A percentile compares a stretch with the other conserved stretches of the same genome.
phyloP scores from a whole-genome alignment of 2,329 filamentous ascomycete genomes.

The Cladophialophora exuberans region DNA sequence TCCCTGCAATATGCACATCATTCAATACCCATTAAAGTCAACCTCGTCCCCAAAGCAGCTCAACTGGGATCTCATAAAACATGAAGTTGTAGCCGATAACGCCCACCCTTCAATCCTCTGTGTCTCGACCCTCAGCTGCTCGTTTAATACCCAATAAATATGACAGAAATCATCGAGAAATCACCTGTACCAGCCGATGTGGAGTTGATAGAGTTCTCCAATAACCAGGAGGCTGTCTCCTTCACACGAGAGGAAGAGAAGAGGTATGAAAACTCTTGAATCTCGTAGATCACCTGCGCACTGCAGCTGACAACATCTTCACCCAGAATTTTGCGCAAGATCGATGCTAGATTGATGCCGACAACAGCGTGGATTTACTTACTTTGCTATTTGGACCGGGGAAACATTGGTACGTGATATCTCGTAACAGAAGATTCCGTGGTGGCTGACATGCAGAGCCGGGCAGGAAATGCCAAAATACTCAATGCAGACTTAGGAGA shows the following conservation, averaged over 20 bases:
- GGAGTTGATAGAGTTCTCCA: neutral
- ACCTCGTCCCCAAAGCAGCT: no score
- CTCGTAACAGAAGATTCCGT: neutral
- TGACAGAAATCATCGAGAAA: neutral
- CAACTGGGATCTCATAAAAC: no score
- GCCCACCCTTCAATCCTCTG: no score
- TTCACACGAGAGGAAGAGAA: slow-evolving; percentile 1
- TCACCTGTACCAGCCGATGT: neutral
- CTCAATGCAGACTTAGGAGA: slow-evolving; percentile 43
- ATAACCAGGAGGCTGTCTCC: neutral
- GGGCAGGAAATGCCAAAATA: slow-evolving; percentile 42
- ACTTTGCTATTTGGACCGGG: slow-evolving; percentile 39
- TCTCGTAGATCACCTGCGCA: neutral
- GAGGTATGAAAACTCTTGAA: neutral
- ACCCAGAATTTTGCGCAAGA: slow-evolving; percentile 1
- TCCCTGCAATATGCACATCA: no score
- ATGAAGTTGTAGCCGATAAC: no score
- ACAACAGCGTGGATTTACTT: slow-evolving; percentile 34
- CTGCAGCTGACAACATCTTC: neutral
- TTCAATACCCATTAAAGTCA: no score
- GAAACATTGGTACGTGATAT: slow-evolving; percentile 36
- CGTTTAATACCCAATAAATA: no score
- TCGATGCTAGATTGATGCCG: slow-evolving; percentile 10
- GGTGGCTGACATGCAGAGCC: slow-evolving; percentile 30
- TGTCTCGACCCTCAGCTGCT: no score